Evolutionary conservation across 352 stramenopile species (phyloP).

Genomic region (Globisporangium rhizosaccharum): DNA sequence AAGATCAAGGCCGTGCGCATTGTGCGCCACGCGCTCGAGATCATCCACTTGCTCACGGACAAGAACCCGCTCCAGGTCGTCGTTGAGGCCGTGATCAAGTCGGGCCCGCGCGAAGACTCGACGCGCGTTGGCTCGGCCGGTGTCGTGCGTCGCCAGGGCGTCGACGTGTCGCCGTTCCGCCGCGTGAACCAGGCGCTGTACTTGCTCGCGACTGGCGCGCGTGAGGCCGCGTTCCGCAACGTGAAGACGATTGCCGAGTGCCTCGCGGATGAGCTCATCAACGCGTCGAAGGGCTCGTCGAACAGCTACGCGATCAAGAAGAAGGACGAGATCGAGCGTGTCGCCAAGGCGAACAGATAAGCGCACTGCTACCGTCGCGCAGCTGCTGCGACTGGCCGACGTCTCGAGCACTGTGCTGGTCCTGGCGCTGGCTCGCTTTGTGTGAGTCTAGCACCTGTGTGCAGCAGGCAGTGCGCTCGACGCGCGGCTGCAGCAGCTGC

Average conservation of each 20-base stretch:
- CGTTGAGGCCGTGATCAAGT: slow-evolving; percentile 90
- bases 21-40: slow-evolving; percentile 98
- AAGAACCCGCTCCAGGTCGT: slow-evolving; percentile 99
- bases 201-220: slow-evolving; percentile 96
- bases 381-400: neutral
- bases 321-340: slow-evolving; percentile 99
- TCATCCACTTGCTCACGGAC: slow-evolving; percentile 99
- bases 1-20: slow-evolving; percentile 99
- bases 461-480: too few species aligned
- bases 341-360: slow-evolving; percentile 99
- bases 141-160: slow-evolving; percentile 98
- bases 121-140: slow-evolving; percentile 98
- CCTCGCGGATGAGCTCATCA: slow-evolving; percentile 99
- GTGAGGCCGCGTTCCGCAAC: slow-evolving; percentile 99
- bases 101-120: slow-evolving; percentile 98
- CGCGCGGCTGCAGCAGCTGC: too few species aligned
- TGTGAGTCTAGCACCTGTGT: too few species aligned
- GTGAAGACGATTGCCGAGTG: slow-evolving; percentile 99
- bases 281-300: slow-evolving; percentile 98
- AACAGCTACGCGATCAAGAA: slow-evolving; percentile 99
- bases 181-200: slow-evolving; percentile 99
- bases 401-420: neutral
- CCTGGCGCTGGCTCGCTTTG: too few species aligned
- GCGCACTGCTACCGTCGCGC: slow-evolving; percentile 17
- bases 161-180: slow-evolving; percentile 99